phyloP scores from a whole-genome alignment of 163 green algal species.

The Coccomyxa subellipsoidea region DNA sequence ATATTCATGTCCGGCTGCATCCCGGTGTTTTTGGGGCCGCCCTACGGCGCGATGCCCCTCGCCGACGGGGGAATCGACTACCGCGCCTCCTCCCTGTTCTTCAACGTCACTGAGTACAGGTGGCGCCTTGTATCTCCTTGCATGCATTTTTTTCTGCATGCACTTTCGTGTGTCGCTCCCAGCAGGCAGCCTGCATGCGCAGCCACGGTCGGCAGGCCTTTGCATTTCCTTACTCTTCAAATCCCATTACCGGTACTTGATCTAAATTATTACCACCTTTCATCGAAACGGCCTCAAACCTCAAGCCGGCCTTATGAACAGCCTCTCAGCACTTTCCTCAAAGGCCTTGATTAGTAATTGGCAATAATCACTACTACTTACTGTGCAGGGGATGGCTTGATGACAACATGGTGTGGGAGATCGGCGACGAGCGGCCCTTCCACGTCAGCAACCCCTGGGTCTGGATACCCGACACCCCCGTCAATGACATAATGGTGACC shows the following conservation, averaged over 20 bases:
- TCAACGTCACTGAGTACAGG: constrained; percentile 17
- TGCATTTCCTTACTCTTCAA: too few relatives aligned
- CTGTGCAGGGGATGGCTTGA: background rate
- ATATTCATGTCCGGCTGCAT: constrained; percentile 18
- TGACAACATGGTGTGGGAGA: constrained; percentile 7
- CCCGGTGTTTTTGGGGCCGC: constrained; percentile 15
- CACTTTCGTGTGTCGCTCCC: background rate
- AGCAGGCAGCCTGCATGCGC: too few relatives aligned
- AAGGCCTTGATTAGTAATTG: too few relatives aligned
- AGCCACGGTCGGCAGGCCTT: too few relatives aligned
- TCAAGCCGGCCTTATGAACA: too few relatives aligned
- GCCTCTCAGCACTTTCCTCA: too few relatives aligned
- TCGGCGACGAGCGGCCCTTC: background rate
- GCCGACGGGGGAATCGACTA: constrained; percentile 15
- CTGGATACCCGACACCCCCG: constrained; percentile 9
- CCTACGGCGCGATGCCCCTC: constrained; percentile 18
- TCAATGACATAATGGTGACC: background rate
- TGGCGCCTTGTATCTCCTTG: background rate
- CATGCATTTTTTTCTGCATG: background rate
- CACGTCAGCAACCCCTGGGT: background rate
- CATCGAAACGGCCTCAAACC: too few relatives aligned
- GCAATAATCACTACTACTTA: too few relatives aligned
- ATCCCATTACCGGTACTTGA: too few relatives aligned
- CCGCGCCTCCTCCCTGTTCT: background rate
- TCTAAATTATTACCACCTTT: too few relatives aligned